Conservation (phyloP, 1,139 yeast genomes). For the Taphrina communis region DNA sequence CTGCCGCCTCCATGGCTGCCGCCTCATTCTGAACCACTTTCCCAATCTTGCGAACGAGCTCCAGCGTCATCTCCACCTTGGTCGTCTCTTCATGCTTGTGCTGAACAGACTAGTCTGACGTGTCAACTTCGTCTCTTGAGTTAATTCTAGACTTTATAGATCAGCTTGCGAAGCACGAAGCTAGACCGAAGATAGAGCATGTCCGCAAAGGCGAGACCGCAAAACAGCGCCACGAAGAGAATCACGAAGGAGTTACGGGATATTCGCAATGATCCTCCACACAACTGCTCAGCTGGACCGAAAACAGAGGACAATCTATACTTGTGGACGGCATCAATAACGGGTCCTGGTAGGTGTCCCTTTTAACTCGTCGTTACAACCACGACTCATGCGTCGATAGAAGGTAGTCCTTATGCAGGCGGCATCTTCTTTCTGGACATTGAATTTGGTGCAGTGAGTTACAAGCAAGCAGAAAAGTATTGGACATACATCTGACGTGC, state of each 20-base stretch:
- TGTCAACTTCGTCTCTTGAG: not conserved
- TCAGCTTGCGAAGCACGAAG: not conserved
- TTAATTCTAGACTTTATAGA: no score
- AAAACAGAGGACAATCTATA: slow-evolving; percentile 60
- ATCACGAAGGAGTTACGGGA: slow-evolving; percentile 34
- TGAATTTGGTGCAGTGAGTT: slow-evolving; percentile 61
- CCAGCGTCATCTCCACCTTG: not conserved
- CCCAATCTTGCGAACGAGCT: not conserved
- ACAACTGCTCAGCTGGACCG: slow-evolving; percentile 57
- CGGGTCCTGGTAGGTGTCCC: slow-evolving; percentile 64
- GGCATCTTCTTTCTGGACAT: slow-evolving; percentile 31
- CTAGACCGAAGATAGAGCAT: not conserved
- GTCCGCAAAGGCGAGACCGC: slow-evolving; percentile 20
- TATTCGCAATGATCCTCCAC: slow-evolving; percentile 32
- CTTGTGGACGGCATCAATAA: slow-evolving; percentile 67
- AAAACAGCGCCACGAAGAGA: slow-evolving; percentile 27
- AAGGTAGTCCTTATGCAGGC: slow-evolving; percentile 31
- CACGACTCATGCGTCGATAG: not conserved
- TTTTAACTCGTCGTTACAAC: not conserved
- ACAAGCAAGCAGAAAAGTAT: not conserved
- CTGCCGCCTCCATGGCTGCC: slow-evolving; percentile 1
- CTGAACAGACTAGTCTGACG: not conserved
- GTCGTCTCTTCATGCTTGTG: no score
- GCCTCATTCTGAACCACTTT: slow-evolving; percentile 10
- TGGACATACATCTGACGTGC: no score